Conservation (phyloP, 2,329 filamentous ascomycete species). For the Trichoderma aggressivum region DNA sequence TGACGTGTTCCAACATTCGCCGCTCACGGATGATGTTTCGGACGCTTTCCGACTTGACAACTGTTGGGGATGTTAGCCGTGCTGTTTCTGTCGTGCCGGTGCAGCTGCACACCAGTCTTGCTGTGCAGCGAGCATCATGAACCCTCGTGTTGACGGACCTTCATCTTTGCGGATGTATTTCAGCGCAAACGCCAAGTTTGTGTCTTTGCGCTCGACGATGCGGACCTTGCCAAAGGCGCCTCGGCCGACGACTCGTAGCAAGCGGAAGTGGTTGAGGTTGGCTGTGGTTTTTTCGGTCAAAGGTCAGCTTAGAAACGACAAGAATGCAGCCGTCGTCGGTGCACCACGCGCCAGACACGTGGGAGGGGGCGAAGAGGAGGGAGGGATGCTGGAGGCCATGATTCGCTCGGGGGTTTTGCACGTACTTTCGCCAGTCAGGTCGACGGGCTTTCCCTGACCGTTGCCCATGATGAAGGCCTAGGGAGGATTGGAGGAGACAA, state of each 20-base stretch:
- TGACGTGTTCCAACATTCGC: conserved; percentile 96
- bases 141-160: conserved; percentile 52
- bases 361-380: conserved; percentile 16
- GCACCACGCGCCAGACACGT: conserved; percentile 11
- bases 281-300: conserved; percentile 50
- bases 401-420: conserved; percentile 16
- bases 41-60: conserved; percentile 95
- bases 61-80: conserved; percentile 45
- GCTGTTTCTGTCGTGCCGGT: neutral
- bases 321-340: neutral
- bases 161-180: conserved; percentile 99
- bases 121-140: neutral
- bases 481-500: conserved; percentile 25
- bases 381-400: conserved; percentile 1
- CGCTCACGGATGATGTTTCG: conserved; percentile 97
- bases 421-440: conserved; percentile 87
- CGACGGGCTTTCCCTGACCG: conserved; percentile 88
- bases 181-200: conserved; percentile 85
- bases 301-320: neutral
- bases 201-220: conserved; percentile 97
- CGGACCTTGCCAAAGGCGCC: conserved; percentile 98
- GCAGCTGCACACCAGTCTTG: neutral
- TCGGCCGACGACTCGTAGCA: conserved; percentile 92
- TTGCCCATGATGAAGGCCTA: conserved; percentile 78
- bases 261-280: conserved; percentile 94